Evolutionary conservation across 129 eudicot genomes (phyloP).

Genomic region (sunflower (Helianthus annuus)): DNA sequence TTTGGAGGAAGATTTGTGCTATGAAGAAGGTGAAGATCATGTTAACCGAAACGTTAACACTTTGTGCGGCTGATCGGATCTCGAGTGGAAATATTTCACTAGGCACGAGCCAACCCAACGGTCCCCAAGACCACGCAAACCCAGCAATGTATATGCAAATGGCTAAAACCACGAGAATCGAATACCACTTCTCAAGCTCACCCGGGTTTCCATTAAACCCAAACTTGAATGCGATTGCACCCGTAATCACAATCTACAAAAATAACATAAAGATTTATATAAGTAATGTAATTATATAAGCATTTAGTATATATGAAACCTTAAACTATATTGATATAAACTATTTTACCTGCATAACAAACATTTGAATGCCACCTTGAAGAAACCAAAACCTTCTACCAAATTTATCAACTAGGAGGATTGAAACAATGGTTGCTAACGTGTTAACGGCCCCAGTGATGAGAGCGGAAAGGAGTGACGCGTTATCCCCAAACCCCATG

Average conservation of each 20-base stretch:
- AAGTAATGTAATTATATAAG: no score
- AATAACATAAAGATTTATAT: not conserved
- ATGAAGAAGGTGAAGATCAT: constrained; percentile 59
- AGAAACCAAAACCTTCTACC: constrained; percentile 48
- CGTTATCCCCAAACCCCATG: constrained; percentile 49
- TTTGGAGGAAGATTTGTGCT: constrained; percentile 45
- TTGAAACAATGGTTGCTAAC: constrained; percentile 41
- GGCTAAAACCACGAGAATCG: constrained; percentile 28
- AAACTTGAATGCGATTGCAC: constrained; percentile 35
- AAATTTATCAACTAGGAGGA: constrained; percentile 31
- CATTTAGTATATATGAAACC: not conserved
- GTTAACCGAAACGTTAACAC: constrained; percentile 54
- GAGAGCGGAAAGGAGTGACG: constrained; percentile 52
- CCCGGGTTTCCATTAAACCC: constrained; percentile 48
- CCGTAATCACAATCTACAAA: constrained; percentile 36
- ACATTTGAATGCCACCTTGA: constrained; percentile 52
- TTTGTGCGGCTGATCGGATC: constrained; percentile 56
- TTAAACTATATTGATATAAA: not conserved
- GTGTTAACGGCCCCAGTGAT: constrained; percentile 47
- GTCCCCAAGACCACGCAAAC: constrained; percentile 78
- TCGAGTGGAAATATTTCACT: constrained; percentile 61
- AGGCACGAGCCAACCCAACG: constrained; percentile 61
- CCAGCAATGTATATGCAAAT: constrained; percentile 53
- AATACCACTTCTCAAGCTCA: constrained; percentile 37
- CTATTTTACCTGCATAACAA: constrained; percentile 42